These are phyloP conservation scores for Oryza glumipatula DNA, from an alignment of 176 grass and related monocot genomes.

Conservation along the genomic window DNA sequence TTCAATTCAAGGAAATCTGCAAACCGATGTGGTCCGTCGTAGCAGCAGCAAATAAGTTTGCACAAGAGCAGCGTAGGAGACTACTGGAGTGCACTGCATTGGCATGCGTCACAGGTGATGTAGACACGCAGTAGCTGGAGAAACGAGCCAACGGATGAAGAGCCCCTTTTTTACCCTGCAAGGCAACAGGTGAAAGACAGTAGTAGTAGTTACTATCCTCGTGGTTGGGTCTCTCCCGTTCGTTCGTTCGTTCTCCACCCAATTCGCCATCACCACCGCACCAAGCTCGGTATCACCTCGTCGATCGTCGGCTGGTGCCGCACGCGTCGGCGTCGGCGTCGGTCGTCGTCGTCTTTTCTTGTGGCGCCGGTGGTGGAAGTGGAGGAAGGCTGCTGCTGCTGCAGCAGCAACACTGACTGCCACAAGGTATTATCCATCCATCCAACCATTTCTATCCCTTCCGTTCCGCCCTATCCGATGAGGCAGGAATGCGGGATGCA, in stretches of 20 bases:
- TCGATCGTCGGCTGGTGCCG: background rate
- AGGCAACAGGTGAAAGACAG: background rate
- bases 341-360: background rate
- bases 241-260: background rate
- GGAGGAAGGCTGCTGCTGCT: background rate
- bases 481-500: background rate
- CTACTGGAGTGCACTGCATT: background rate
- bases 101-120: constrained; percentile 42
- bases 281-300: background rate
- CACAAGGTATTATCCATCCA: background rate
- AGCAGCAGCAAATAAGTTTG: background rate
- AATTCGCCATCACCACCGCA: background rate
- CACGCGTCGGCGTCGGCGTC: too few species aligned
- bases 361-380: background rate
- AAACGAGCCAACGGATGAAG: background rate
- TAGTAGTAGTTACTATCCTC: too few species aligned
- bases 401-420: background rate
- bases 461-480: background rate
- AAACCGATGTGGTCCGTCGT: background rate
- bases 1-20: background rate
- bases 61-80: background rate
- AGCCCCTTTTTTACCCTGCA: background rate
- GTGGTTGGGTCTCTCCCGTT: background rate
- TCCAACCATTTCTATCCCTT: background rate
- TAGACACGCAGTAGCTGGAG: constrained; percentile 19